phyloP scores from a whole-genome alignment of 2,329 filamentous ascomycete genomes.

The Cadophora malorum region DNA sequence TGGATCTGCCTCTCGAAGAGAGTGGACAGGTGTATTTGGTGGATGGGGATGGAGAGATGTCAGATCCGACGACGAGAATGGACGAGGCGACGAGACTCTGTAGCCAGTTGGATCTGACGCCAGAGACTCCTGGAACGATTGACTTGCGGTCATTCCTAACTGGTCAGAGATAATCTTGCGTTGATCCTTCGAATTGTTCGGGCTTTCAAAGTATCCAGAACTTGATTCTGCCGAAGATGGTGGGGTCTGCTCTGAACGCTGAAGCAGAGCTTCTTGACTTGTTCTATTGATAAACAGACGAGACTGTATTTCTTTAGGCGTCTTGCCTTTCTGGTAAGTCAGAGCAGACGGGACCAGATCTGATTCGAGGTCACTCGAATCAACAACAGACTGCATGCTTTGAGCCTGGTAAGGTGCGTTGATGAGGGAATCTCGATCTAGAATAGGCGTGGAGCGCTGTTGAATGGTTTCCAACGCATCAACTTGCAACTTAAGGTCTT shows the following conservation, averaged over 20 bases:
- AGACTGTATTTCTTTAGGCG: slow-evolving; percentile 6
- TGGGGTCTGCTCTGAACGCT: slow-evolving; percentile 18
- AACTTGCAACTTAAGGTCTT: slow-evolving; percentile 29
- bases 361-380: neutral
- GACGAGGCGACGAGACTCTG: slow-evolving; percentile 8
- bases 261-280: slow-evolving; percentile 4
- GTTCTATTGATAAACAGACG: neutral
- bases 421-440: slow-evolving; percentile 27
- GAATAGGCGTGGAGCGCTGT: slow-evolving; percentile 25
- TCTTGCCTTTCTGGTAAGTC: slow-evolving; percentile 19
- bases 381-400: neutral
- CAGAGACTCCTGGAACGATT: slow-evolving; percentile 1
- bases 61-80: slow-evolving; percentile 36
- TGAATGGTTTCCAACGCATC: slow-evolving; percentile 20
- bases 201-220: neutral
- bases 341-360: slow-evolving; percentile 21
- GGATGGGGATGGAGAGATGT: slow-evolving; percentile 29
- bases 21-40: slow-evolving; percentile 25
- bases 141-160: slow-evolving; percentile 47
- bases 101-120: slow-evolving; percentile 3
- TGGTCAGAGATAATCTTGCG: neutral
- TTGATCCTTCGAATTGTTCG: neutral
- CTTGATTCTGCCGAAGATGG: slow-evolving; percentile 25
- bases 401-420: slow-evolving; percentile 14
- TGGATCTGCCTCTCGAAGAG: neutral